These are phyloP conservation scores for Mucor lusitanicus DNA, from an alignment of 371 early-diverging fungal genomes.

Conservation along the genomic window DNA sequence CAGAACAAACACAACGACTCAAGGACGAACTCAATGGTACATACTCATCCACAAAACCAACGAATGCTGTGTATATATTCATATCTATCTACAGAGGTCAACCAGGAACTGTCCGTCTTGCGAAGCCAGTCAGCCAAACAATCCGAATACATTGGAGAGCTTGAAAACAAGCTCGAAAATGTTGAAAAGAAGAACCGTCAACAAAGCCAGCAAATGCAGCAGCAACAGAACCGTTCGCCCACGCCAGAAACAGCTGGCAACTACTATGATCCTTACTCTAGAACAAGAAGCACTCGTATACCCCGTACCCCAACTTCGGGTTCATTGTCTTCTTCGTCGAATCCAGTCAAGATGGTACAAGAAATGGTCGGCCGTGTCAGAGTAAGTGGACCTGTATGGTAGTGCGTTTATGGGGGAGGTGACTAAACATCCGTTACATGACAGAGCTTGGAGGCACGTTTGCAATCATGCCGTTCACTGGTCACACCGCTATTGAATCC, in stretches of 20 bases:
- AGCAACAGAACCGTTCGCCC: slow-evolving; percentile 27
- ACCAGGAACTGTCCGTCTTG: slow-evolving; percentile 59
- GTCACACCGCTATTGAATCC: slow-evolving; percentile 68
- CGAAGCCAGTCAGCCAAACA: slow-evolving; percentile 49
- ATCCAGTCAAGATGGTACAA: slow-evolving; percentile 70
- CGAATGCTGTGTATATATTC: neutral
- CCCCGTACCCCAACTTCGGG: slow-evolving; percentile 32
- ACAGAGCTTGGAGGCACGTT: slow-evolving; percentile 62
- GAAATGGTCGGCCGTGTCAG: slow-evolving; percentile 75
- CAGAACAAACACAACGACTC: slow-evolving; percentile 76
- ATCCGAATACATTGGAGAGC: slow-evolving; percentile 32
- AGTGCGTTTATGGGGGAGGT: neutral
- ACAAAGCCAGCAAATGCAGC: slow-evolving; percentile 19
- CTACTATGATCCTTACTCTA: slow-evolving; percentile 39
- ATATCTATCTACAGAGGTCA: slow-evolving; percentile 41
- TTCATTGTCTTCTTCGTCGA: slow-evolving; percentile 35
- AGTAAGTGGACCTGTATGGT: slow-evolving; percentile 31
- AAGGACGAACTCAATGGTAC: slow-evolving; percentile 76
- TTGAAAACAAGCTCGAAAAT: slow-evolving; percentile 41
- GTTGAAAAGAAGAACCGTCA: slow-evolving; percentile 36
- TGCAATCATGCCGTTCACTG: slow-evolving; percentile 67
- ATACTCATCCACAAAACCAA: neutral
- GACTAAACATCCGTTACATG: neutral
- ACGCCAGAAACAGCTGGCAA: slow-evolving; percentile 34
- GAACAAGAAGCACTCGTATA: slow-evolving; percentile 34